These are phyloP conservation scores for Phymatotrichopsis omnivora DNA, from an alignment of 2,329 filamentous ascomycete species.

Conservation along the genomic window DNA sequence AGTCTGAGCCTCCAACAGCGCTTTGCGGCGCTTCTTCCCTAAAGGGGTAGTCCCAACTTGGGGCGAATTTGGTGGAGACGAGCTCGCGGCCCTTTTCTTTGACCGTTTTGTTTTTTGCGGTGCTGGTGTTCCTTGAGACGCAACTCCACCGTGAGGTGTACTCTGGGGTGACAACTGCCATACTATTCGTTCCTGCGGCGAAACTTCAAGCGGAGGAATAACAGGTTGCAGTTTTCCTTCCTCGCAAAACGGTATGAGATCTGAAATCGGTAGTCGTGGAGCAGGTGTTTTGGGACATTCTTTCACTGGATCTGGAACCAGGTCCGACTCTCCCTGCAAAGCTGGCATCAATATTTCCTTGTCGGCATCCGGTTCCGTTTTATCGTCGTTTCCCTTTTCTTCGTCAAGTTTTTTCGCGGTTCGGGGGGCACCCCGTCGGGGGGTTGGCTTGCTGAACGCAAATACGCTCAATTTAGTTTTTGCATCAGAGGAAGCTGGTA, in stretches of 20 bases:
- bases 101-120: constrained; percentile 39
- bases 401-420: constrained; percentile 9
- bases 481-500: constrained; percentile 22
- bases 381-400: neutral
- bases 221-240: constrained; percentile 35
- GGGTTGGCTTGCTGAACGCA: constrained; percentile 16
- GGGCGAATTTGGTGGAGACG: constrained; percentile 62
- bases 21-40: constrained; percentile 37
- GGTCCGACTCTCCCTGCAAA: neutral
- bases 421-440: constrained; percentile 2
- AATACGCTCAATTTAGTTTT: constrained; percentile 25
- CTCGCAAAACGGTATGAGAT: constrained; percentile 42
- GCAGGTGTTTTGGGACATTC: constrained; percentile 41
- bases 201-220: constrained; percentile 38
- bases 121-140: constrained; percentile 37
- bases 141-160: constrained; percentile 39
- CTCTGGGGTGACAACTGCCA: constrained; percentile 42
- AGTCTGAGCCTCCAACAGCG: constrained; percentile 48
- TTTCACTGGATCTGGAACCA: constrained; percentile 19
- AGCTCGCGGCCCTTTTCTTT: constrained; percentile 60
- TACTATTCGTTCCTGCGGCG: constrained; percentile 51
- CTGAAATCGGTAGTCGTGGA: constrained; percentile 47
- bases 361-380: no score
- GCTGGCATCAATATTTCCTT: neutral
- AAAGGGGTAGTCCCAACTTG: constrained; percentile 39